Conservation (phyloP, 495 filamentous ascomycete species). For the Daldinia loculata region DNA sequence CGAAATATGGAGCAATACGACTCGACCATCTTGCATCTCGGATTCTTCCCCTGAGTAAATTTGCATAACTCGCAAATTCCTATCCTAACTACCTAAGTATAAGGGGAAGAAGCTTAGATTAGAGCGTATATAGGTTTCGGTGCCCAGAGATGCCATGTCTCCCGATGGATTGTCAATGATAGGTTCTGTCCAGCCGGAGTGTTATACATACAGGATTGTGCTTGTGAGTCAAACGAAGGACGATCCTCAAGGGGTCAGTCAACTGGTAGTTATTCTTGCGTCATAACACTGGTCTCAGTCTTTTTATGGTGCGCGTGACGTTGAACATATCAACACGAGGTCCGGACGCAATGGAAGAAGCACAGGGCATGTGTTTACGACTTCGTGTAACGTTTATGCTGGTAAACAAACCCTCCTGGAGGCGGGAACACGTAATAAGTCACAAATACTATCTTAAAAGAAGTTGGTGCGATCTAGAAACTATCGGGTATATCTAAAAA, state of each 20-base stretch:
- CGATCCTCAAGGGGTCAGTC: slow-evolving; percentile 18
- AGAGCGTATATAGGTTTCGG: slow-evolving; percentile 11
- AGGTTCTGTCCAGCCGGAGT: not conserved
- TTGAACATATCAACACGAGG: slow-evolving; percentile 36
- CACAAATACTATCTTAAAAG: slow-evolving; percentile 3
- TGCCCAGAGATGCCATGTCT: slow-evolving; percentile 12
- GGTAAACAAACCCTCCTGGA: not conserved
- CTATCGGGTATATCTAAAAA: slow-evolving; percentile 31
- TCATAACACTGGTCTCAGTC: slow-evolving; percentile 24
- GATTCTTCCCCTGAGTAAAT: slow-evolving; percentile 11
- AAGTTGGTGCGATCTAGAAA: slow-evolving; percentile 20
- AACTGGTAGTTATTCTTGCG: slow-evolving; percentile 14
- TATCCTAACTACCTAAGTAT: slow-evolving; percentile 10
- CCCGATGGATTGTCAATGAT: not conserved
- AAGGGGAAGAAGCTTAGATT: slow-evolving; percentile 12
- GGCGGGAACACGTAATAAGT: slow-evolving; percentile 14
- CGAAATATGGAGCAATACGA: slow-evolving; percentile 12
- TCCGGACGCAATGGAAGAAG: slow-evolving; percentile 13
- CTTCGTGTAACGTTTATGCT: slow-evolving; percentile 24
- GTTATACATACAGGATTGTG: slow-evolving; percentile 27
- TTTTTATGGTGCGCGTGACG: slow-evolving; percentile 25
- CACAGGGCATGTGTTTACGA: slow-evolving; percentile 12
- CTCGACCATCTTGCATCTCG: slow-evolving; percentile 7
- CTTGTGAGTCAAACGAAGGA: slow-evolving; percentile 4
- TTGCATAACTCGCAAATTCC: slow-evolving; percentile 24